Evolutionary conservation across 305 asterid genomes (phyloP).

Genomic region (Stenogyne calaminthoides): DNA sequence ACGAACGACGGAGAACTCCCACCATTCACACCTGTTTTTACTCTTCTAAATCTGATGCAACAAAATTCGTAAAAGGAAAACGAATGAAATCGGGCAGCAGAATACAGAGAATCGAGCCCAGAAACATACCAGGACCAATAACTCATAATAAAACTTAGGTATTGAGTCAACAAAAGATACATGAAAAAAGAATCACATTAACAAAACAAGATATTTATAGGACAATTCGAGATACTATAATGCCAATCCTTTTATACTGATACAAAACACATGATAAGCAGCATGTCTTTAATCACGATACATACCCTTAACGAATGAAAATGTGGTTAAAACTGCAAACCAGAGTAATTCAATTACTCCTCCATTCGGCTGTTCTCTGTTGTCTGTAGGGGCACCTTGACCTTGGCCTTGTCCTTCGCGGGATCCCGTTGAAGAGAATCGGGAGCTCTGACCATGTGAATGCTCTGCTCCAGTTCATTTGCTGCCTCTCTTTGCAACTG

Average conservation of each 20-base stretch:
- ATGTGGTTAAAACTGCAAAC: too few relatives aligned
- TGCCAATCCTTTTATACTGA: too few relatives aligned
- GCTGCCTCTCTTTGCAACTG: constrained; percentile 43
- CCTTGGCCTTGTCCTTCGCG: constrained; percentile 59
- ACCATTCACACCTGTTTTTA: not conserved
- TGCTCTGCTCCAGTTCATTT: constrained; percentile 57
- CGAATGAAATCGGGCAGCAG: not conserved
- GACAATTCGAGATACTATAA: too few relatives aligned
- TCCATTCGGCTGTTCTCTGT: too few relatives aligned
- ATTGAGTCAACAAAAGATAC: not conserved
- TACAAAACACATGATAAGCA: too few relatives aligned
- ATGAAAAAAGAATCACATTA: not conserved
- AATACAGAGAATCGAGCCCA: not conserved
- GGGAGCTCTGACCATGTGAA: constrained; percentile 68
- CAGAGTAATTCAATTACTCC: too few relatives aligned
- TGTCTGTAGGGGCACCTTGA: too few relatives aligned
- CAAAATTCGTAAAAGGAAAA: not conserved
- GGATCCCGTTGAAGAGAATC: constrained; percentile 41
- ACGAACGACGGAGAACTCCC: too few relatives aligned
- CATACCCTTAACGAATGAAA: too few relatives aligned
- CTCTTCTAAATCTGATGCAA: not conserved
- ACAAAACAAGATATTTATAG: not conserved
- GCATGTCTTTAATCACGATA: too few relatives aligned
- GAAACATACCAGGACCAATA: not conserved
- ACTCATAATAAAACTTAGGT: not conserved